phyloP scores from a whole-genome alignment of 2,329 filamentous ascomycete species.

The Chaetoscypha palmicola region DNA sequence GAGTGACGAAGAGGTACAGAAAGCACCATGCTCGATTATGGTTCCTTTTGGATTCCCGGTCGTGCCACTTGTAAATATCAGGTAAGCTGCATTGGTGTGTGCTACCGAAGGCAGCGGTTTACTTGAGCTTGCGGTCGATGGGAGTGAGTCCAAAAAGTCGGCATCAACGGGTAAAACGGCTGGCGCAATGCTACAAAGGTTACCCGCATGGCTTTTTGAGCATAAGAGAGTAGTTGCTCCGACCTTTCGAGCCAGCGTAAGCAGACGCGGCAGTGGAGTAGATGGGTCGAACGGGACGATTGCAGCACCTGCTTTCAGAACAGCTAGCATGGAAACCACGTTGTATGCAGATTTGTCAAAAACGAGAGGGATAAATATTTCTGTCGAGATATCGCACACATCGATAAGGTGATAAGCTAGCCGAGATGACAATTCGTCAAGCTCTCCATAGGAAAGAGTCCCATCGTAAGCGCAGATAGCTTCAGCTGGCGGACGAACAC shows the following conservation, averaged over 20 bases:
- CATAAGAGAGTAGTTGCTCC: not conserved
- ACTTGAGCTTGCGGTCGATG: not conserved
- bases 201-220: not conserved
- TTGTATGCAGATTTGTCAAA: conserved; percentile 22
- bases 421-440: conserved; percentile 9
- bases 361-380: conserved; percentile 15
- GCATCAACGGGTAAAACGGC: not conserved
- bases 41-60: conserved; percentile 14
- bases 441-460: conserved; percentile 12
- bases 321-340: conserved; percentile 25
- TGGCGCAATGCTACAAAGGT: not conserved
- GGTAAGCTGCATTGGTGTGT: conserved; percentile 4
- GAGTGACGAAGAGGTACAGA: conserved; percentile 4
- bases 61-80: not conserved
- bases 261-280: not conserved
- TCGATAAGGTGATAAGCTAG: conserved; percentile 5
- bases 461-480: conserved; percentile 11
- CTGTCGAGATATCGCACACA: conserved; percentile 6
- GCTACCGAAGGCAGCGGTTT: not conserved
- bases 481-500: not conserved
- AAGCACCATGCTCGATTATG: conserved; percentile 20
- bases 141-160: not conserved
- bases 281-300: conserved; percentile 9
- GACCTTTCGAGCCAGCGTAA: not conserved
- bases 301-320: conserved; percentile 25